phyloP scores from a whole-genome alignment of 345 rosid species.

The Gossypium arboreum region DNA sequence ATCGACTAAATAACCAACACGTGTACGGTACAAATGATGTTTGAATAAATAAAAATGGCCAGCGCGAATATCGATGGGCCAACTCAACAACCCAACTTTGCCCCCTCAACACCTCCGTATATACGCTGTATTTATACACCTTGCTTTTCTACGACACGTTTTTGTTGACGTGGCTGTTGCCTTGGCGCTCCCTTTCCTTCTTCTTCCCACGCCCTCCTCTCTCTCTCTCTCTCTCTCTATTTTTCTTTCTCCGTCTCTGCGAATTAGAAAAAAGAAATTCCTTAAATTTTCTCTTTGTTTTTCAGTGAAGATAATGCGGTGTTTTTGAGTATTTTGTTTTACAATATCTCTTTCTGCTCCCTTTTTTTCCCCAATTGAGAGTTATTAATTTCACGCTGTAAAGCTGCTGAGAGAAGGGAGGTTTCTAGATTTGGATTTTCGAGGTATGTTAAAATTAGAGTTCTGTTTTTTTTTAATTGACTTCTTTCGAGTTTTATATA shows the following conservation, averaged over 20 bases:
- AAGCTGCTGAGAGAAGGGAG: slow-evolving; percentile 1
- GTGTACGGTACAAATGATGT: slow-evolving; percentile 54
- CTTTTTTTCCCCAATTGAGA: background rate
- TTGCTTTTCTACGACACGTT: slow-evolving; percentile 57
- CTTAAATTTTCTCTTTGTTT: slow-evolving; percentile 16
- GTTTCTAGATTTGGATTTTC: slow-evolving; percentile 8
- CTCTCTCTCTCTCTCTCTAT: background rate
- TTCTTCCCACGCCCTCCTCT: background rate
- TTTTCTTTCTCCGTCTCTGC: background rate
- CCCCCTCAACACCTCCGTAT: slow-evolving; percentile 39
- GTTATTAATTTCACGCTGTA: background rate
- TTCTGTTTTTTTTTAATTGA: background rate
- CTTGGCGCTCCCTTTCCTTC: slow-evolving; percentile 51
- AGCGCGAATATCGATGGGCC: slow-evolving; percentile 69
- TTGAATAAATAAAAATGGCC: slow-evolving; percentile 44
- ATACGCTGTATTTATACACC: slow-evolving; percentile 41
- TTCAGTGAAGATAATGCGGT: slow-evolving; percentile 22
- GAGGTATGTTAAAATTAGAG: slow-evolving; percentile 29
- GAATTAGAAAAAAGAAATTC: slow-evolving; percentile 1
- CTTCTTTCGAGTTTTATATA: background rate
- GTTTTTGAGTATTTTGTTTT: slow-evolving; percentile 4
- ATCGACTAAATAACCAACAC: slow-evolving; percentile 44
- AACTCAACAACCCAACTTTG: slow-evolving; percentile 77
- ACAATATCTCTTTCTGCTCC: too few species aligned
- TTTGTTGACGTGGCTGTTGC: slow-evolving; percentile 83